These are phyloP conservation scores for Stipa capillata DNA, from an alignment of 176 grass and related monocot genomes.

Conservation along the genomic window DNA sequence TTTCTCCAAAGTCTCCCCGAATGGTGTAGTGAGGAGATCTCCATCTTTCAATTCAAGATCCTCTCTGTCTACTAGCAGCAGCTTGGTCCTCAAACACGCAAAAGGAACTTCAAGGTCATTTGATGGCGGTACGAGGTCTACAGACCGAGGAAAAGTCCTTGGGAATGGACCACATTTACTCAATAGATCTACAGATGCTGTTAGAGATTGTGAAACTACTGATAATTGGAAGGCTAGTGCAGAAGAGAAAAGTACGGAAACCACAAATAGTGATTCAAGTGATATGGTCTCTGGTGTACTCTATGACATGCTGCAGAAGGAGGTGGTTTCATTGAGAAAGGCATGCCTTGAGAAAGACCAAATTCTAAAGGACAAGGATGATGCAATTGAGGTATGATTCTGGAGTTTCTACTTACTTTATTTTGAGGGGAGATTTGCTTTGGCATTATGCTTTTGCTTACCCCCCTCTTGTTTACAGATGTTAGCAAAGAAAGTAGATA, in stretches of 20 bases:
- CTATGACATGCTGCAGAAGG: slow-evolving; percentile 93
- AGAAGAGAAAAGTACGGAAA: slow-evolving; percentile 47
- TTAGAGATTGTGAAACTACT: slow-evolving; percentile 32
- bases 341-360: slow-evolving; percentile 88
- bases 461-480: slow-evolving; percentile 38
- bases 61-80: slow-evolving; percentile 58
- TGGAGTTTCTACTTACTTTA: neutral
- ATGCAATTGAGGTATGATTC: slow-evolving; percentile 80
- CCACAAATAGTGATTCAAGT: slow-evolving; percentile 30
- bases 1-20: slow-evolving; percentile 51
- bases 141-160: slow-evolving; percentile 45
- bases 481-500: slow-evolving; percentile 89
- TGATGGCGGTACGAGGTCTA: slow-evolving; percentile 70
- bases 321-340: slow-evolving; percentile 81
- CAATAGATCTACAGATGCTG: slow-evolving; percentile 52
- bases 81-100: slow-evolving; percentile 61
- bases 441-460: neutral
- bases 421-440: neutral
- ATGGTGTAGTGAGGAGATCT: slow-evolving; percentile 55
- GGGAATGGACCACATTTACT: slow-evolving; percentile 47
- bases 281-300: slow-evolving; percentile 78
- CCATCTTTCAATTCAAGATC: slow-evolving; percentile 78
- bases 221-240: slow-evolving; percentile 40
- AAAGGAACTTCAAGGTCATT: slow-evolving; percentile 84
- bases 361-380: slow-evolving; percentile 86